Base-by-base conservation (phyloP, 1,284 basidiomycete genomes). In the Moesziomyces aphidis region DNA sequence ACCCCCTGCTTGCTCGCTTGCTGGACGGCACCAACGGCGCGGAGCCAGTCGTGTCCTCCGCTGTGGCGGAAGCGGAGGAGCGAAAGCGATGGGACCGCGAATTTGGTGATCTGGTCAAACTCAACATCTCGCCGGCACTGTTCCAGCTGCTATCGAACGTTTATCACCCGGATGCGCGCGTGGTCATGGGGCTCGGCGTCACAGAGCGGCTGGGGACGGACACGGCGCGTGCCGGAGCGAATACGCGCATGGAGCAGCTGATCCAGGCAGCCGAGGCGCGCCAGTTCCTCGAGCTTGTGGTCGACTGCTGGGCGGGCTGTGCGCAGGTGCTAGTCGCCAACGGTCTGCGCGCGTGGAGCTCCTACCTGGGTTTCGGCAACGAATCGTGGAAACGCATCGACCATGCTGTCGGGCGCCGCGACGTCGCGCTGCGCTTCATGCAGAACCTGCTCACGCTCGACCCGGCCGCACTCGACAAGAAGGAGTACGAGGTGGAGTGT, bases 231-330 rank as follows among this genome's bases (percentile, higher is more conserved):
- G 31, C 6, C 49, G 47, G 5, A n/a, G 9, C 10, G 10, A 54
- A 55, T 9, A 57, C 24, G 2, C 57, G 59, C 2, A 61, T 78
- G 57, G 73, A 73, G 22, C 51, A 31, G 34, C 36, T 79, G 31
- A 79, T 44, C 74, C 82, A 62, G 49, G 78, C 54, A 4, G 86
- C 78, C 8, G 72, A 78, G 79, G 75, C 79, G 63, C 48, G 84
- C 83, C 60, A 85, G 85, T 73, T 81, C 36, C 66, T 83, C 1
- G 88, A 90, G 70, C 81, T 86, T 43, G 89, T 93, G 85, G 88
- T 93, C 22, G 89, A 90, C 68, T 91, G 90, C 77, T 95, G 93
- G 92, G 88, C 91, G 4, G 89, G 90, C 9, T 94, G 91, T 77
- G 90, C 89, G 0, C 87, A 88, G 42, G 88, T 93, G 23, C 81